phyloP scores from a whole-genome alignment of 1,139 yeast species.

The Wickerhamomyces sp. region DNA sequence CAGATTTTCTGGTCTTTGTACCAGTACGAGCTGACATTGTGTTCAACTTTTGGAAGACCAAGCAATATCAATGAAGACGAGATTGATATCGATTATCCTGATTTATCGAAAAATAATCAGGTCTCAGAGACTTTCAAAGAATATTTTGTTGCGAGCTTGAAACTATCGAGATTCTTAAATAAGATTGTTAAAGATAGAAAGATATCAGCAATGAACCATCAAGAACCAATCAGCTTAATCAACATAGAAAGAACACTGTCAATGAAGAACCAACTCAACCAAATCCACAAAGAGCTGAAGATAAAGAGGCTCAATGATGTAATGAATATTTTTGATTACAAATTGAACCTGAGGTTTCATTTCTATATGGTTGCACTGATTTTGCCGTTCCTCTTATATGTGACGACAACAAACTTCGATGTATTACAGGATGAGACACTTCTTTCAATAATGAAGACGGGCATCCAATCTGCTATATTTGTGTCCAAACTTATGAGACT shows the following conservation, averaged over 20 bases:
- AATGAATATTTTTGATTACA: conserved; percentile 32
- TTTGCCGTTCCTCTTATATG: conserved; percentile 35
- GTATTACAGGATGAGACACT: conserved; percentile 33
- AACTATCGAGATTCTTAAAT: conserved; percentile 31
- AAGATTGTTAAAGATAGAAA: conserved; percentile 34
- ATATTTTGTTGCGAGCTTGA: conserved; percentile 30
- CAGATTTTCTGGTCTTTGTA: conserved; percentile 36
- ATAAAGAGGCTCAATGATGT: conserved; percentile 23
- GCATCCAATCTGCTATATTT: conserved; percentile 33
- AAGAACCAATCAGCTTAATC: conserved; percentile 32
- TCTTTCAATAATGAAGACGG: conserved; percentile 30
- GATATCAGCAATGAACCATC: conserved; percentile 22
- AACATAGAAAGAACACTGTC: conserved; percentile 34
- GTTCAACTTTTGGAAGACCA: conserved; percentile 39
- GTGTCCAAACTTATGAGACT: conserved; percentile 32
- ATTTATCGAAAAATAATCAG: conserved; percentile 43
- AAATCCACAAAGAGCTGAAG: conserved; percentile 27
- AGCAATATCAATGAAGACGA: conserved; percentile 37
- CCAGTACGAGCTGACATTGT: conserved; percentile 32
- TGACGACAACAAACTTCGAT: conserved; percentile 27
- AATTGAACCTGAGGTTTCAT: conserved; percentile 34
- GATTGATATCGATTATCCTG: conserved; percentile 75
- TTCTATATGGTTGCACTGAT: conserved; percentile 35
- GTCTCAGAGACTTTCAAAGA: conserved; percentile 28
- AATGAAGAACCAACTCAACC: conserved; percentile 29